Base-by-base conservation (phyloP, 2,329 filamentous ascomycete species). In the Exophiala aquamarina region DNA sequence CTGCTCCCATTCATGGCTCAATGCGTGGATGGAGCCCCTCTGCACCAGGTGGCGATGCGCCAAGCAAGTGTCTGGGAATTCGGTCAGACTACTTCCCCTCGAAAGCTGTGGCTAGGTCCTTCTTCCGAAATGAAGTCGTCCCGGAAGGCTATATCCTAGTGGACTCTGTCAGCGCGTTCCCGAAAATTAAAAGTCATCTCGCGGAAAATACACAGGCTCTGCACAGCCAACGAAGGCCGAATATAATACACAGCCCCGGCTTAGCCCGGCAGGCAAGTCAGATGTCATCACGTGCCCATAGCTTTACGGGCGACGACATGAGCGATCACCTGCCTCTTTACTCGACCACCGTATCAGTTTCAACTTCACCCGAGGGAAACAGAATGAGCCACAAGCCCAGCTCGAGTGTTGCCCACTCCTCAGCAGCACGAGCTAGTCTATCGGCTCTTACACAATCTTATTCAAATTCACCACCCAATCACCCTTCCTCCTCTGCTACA, bases 311-410 rank as follows among this genome's bases (percentile, higher is more conserved):
- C 26, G 54, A 56, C 6, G 54, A 56, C 26, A 39, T 34, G 9
- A 50, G 52, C 35, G 58, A 59, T 26, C 41, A 44, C 20, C 38
- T 33, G 14, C 36, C 47, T 15, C 26, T 45, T 10, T 41, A 54
- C 33, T 57, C 55, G 10, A 40, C 48, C 4, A 34, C 46, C 13
- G 41, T 52, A 3, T 58, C 58, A 2, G 20, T 60, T 2, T 59
- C 58, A n/a, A 50, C 54, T 9, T 60, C 58, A 7, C 58, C 58
- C n/a, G 57, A 60, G 33, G 56, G 50, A 21, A 52, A 50, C 17
- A 44, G 55, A 20, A 18, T 36, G 4, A 50, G 41, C 33, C 52
- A 50, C 37, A 47, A 52, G 23, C 38, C 48, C 13, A 47, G 23
- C 32, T 47, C 51, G 2, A 44, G 41, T 33, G 41, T 43, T 10